phyloP scores from a whole-genome alignment of 257 asterid genomes.

The Forsythia suspensa region DNA sequence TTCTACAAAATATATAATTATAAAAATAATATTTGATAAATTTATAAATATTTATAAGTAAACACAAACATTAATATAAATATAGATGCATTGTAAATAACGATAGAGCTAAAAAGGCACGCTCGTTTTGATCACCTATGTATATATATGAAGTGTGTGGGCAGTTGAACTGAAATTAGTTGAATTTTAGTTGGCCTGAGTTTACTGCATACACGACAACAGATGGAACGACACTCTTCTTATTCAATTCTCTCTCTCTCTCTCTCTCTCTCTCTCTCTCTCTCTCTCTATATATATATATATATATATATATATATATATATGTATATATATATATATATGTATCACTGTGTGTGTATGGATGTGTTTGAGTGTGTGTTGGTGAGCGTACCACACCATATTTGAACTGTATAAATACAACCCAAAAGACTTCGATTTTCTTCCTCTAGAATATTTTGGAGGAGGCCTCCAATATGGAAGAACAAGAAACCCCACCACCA shows the following conservation, averaged over 20 bases:
- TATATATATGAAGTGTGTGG: conserved; percentile 5
- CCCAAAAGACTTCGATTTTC: not conserved
- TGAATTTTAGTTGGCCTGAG: conserved; percentile 49
- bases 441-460: conserved; percentile 22
- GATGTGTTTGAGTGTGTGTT: not conserved
- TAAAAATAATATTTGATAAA: no score
- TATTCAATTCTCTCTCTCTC: no score
- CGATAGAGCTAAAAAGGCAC: conserved; percentile 19
- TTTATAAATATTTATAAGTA: no score
- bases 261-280: no score
- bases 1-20: no score
- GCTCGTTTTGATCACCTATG: conserved; percentile 17
- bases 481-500: conserved; percentile 13
- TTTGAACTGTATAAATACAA: conserved; percentile 7
- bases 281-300: no score
- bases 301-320: no score
- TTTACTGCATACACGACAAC: not conserved
- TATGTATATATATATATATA: no score
- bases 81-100: conserved; percentile 30
- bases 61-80: not conserved
- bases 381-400: not conserved
- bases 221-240: not conserved
- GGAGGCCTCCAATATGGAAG: conserved; percentile 32
- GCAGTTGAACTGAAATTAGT: conserved; percentile 58
- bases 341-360: no score